Conservation (phyloP, 1,139 yeast genomes). For the Spencermartinsiella ligniputridi region DNA sequence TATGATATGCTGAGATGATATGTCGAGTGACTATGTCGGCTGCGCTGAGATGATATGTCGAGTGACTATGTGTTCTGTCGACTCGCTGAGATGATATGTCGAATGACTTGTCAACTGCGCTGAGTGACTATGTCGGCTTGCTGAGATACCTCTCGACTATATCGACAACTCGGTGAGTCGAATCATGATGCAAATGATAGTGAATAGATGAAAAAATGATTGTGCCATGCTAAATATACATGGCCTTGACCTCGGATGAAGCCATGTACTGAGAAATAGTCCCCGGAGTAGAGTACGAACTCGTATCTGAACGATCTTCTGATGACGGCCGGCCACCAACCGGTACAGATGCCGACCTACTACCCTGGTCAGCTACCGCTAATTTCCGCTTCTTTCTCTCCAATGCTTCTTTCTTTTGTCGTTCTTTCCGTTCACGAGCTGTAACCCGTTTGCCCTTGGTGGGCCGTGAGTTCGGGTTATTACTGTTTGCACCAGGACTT, state of each 20-base stretch:
- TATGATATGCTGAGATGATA: no score
- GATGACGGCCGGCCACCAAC: not conserved
- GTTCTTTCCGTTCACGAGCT: constrained; percentile 31
- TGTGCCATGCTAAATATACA: constrained; percentile 15
- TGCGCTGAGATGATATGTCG: no score
- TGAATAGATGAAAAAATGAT: no score
- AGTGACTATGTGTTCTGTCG: no score
- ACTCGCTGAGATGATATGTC: no score
- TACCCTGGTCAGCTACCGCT: no score
- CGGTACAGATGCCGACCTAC: not conserved
- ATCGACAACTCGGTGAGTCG: no score
- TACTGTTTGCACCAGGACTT: constrained; percentile 5
- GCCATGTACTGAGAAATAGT: constrained; percentile 6
- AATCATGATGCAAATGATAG: no score
- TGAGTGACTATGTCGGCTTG: no score
- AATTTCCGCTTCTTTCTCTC: constrained; percentile 22
- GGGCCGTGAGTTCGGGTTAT: not conserved
- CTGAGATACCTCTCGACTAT: no score
- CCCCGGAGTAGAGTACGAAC: constrained; percentile 3
- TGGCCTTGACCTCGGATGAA: constrained; percentile 11
- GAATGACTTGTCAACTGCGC: no score
- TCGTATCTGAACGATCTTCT: not conserved
- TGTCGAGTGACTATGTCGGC: no score
- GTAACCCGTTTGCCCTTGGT: constrained; percentile 18
- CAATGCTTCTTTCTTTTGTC: constrained; percentile 28